A percentile compares a stretch with the other conserved stretches of the same genome.
Conservation (phyloP, 352 stramenopile genomes). For the Blastocystis hominis region DNA sequence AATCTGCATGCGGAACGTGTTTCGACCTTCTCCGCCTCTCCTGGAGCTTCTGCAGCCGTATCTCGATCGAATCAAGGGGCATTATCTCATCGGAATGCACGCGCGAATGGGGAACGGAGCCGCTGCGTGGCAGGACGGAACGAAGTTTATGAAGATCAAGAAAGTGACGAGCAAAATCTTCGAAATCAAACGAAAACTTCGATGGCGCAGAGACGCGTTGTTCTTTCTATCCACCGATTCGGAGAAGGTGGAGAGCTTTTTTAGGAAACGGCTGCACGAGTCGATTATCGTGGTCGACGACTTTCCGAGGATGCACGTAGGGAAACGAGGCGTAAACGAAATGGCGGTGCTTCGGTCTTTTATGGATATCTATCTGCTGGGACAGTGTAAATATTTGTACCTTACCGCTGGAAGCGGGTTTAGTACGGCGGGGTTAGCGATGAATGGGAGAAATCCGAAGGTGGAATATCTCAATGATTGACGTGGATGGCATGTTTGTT, state of each 20-base stretch:
- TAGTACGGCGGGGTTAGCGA: not conserved
- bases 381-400: constrained; percentile 33
- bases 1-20: constrained; percentile 6
- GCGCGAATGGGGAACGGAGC: not conserved
- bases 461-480: constrained; percentile 14
- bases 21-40: not conserved
- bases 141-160: not conserved
- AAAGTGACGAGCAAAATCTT: not conserved
- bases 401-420: constrained; percentile 9
- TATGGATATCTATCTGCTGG: constrained; percentile 48
- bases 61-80: not conserved
- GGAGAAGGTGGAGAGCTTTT: not conserved
- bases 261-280: not conserved
- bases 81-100: constrained; percentile 36
- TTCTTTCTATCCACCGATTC: constrained; percentile 49
- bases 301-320: constrained; percentile 7
- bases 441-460: not conserved
- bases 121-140: not conserved
- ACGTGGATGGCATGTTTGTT: constrained; percentile 15
- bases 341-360: constrained; percentile 6
- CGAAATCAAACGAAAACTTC: not conserved
- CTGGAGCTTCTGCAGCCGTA: not conserved
- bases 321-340: not conserved
- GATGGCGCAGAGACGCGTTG: not conserved
- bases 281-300: not conserved